phyloP scores from a whole-genome alignment of 2,329 filamentous ascomycete genomes.

The Fusarium subglutinans region DNA sequence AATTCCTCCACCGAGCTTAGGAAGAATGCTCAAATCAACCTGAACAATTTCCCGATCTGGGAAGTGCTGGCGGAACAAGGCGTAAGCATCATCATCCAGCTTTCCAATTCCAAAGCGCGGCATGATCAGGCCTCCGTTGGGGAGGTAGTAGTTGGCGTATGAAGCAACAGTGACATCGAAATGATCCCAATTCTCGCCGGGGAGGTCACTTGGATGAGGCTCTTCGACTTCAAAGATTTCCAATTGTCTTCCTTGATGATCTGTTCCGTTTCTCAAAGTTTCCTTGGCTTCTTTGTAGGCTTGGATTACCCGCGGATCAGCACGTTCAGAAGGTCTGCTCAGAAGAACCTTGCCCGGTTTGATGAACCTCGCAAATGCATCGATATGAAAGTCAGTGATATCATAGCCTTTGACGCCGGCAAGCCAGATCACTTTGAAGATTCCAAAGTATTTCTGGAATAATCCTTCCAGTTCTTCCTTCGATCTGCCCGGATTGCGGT shows the following conservation, averaged over 20 bases:
- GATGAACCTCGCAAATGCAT: constrained; percentile 42
- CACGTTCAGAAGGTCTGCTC: constrained; percentile 25
- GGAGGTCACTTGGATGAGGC: constrained; percentile 21
- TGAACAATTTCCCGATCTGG: constrained; percentile 26
- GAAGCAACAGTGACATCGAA: constrained; percentile 11
- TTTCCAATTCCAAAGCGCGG: constrained; percentile 41
- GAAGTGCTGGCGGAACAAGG: constrained; percentile 14
- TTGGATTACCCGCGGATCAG: not conserved
- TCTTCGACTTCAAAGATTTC: constrained; percentile 40
- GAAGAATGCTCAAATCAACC: constrained; percentile 9
- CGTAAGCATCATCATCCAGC: constrained; percentile 36
- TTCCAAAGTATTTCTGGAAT: constrained; percentile 35
- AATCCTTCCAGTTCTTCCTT: constrained; percentile 35
- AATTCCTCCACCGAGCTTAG: constrained; percentile 39
- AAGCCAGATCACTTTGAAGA: constrained; percentile 44
- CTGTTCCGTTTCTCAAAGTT: constrained; percentile 23
- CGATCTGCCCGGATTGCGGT: constrained; percentile 38
- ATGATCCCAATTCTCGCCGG: not conserved
- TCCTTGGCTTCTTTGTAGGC: constrained; percentile 40
- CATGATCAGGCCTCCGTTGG: constrained; percentile 44
- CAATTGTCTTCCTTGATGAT: constrained; percentile 34
- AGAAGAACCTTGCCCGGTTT: constrained; percentile 37
- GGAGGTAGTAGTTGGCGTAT: constrained; percentile 42
- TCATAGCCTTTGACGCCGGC: constrained; percentile 36
- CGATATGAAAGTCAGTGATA: constrained; percentile 44